Base-by-base conservation (phyloP, 345 rosid genomes). In the rapeseed (Brassica napus) region DNA sequence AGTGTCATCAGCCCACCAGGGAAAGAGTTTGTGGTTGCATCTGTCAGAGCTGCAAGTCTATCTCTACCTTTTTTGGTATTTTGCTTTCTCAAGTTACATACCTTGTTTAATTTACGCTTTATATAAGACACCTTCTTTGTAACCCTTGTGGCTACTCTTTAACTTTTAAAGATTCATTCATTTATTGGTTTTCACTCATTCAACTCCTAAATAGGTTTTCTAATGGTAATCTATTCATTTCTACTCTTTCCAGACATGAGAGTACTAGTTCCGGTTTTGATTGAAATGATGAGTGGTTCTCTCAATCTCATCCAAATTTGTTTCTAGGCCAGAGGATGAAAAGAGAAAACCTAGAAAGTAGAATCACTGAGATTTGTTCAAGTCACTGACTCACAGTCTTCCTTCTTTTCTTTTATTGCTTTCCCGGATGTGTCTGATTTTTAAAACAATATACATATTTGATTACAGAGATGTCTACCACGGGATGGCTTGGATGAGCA, bases 41-140 rank as follows among this genome's bases (percentile, higher is more conserved):
- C 99, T 11, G 89, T 91, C n/a, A 93, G 89, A 87, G 98, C 98
- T 16, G 99, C 93, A 82, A 86, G 96, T 88, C 49, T n/a, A 15
- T 34, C 12, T 34, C 31, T 60, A 24, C 21, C 57, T 44, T 44
- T 12, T 63, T 31, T 31, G 2, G 44, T 68, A 49, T 15, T 75
- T 37, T 34, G 42, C 55, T 65, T 65, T 49, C 34, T 55, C 32
- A 66, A 23, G 72, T 59, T 23, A 23, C 24, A 0, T 23, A 24
- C 62, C 4, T 21, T 21, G 14, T 58, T n/a, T n/a, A n/a, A n/a
- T n/a, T n/a, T n/a, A n/a, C n/a, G n/a, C n/a, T n/a, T n/a, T n/a
- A n/a, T n/a, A n/a, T n/a, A n/a, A n/a, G n/a, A n/a, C n/a, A n/a
- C n/a, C n/a, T n/a, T n/a, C n/a, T n/a, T n/a, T n/a, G n/a, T n/a